phyloP scores from a whole-genome alignment of 768 basidiomycete species.

The Cystofilobasidium capitatum region DNA sequence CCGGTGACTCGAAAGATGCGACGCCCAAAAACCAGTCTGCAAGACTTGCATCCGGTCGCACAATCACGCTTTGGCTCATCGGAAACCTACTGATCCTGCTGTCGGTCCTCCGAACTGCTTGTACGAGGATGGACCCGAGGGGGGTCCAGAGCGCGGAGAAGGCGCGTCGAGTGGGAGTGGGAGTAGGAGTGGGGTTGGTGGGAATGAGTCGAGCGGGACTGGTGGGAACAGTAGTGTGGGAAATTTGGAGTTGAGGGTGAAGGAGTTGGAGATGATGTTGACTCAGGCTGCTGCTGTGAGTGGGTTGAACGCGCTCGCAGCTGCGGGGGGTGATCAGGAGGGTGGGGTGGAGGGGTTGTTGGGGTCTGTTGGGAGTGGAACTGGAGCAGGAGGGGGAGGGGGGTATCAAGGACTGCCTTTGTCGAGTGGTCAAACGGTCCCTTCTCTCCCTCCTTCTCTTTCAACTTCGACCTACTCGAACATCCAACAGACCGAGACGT shows the following conservation, averaged over 20 bases:
- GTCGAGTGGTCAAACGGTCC: too few relatives aligned
- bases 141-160: not conserved
- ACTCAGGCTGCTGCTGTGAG: not conserved
- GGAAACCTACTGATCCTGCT: not conserved
- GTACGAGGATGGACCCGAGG: not conserved
- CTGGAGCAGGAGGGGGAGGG: too few relatives aligned
- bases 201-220: too few relatives aligned
- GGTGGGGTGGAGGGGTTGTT: not conserved
- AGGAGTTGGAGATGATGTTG: not conserved
- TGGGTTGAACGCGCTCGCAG: not conserved
- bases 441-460: too few relatives aligned
- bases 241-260: not conserved
- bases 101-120: not conserved
- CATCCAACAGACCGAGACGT: too few relatives aligned
- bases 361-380: too few relatives aligned
- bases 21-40: not conserved
- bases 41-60: slow-evolving; percentile 2
- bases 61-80: not conserved
- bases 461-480: too few relatives aligned
- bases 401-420: too few relatives aligned
- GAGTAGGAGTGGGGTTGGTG: too few relatives aligned
- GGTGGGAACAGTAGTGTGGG: too few relatives aligned
- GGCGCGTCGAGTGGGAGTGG: too few relatives aligned
- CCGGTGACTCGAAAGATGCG: slow-evolving; percentile 10
- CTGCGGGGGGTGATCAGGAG: not conserved